Percentiles rank a stretch among this genome's conserved stretches.
These are phyloP conservation scores for Tolypocladium tropicale DNA, from an alignment of 2,329 filamentous ascomycete species.

Conservation along the genomic window DNA sequence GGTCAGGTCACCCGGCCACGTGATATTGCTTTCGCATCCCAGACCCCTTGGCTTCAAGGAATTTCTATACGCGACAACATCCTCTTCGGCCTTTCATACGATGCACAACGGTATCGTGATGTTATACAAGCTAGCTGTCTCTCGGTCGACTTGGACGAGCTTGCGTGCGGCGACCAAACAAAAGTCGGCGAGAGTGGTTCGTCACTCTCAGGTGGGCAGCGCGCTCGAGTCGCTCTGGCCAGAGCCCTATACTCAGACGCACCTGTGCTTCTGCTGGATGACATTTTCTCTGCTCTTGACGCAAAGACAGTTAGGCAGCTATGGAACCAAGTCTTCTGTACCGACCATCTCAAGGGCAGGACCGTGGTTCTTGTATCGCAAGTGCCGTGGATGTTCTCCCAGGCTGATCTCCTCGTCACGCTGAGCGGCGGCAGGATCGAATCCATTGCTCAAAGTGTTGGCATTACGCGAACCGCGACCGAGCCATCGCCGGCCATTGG, in stretches of 20 bases:
- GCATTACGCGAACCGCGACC: background rate
- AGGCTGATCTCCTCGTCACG: background rate
- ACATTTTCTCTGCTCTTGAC: background rate
- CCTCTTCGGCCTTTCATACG: background rate
- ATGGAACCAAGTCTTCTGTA: background rate
- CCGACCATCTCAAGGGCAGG: background rate
- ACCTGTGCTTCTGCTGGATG: background rate
- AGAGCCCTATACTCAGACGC: background rate
- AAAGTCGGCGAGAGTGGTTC: background rate
- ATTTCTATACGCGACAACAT: background rate
- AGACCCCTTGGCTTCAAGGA: background rate
- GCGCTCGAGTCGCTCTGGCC: background rate
- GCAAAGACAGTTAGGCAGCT: background rate
- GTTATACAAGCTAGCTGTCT: background rate
- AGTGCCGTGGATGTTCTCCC: background rate
- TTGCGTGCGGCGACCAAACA: background rate
- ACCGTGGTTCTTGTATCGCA: background rate
- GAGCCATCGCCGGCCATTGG: too few species aligned
- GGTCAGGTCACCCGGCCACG: background rate
- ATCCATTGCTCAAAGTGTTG: background rate
- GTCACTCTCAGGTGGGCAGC: background rate
- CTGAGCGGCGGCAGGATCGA: background rate
- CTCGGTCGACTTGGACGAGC: background rate
- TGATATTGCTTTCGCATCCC: background rate
- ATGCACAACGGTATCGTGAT: background rate